A percentile compares a stretch with the other conserved stretches of the same genome.
Evolutionary conservation across 1,284 basidiomycete genomes (phyloP).

Genomic region (Austroboletus novae-zelandiae): DNA sequence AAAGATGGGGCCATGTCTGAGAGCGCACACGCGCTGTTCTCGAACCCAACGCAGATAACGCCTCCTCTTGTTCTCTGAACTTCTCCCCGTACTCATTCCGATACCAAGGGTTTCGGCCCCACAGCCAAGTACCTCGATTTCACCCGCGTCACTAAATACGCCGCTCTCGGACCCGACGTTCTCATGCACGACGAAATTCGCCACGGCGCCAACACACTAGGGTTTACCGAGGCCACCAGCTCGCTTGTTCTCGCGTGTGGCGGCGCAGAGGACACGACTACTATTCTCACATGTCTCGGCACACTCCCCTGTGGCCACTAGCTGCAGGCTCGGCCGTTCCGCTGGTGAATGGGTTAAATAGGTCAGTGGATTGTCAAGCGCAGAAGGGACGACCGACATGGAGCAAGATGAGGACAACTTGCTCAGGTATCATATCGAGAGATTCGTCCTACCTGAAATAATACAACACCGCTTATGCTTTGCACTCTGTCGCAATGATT

Average conservation of each 20-base stretch:
- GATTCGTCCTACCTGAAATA: slow-evolving; percentile 35
- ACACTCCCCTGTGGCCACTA: slow-evolving; percentile 62
- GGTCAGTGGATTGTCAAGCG: slow-evolving; percentile 41
- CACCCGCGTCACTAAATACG: slow-evolving; percentile 54
- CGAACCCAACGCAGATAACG: slow-evolving; percentile 63
- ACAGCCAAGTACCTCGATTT: slow-evolving; percentile 56
- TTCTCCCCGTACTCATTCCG: background rate
- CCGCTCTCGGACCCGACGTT: slow-evolving; percentile 66
- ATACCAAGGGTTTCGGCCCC: slow-evolving; percentile 54
- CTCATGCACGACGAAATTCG: slow-evolving; percentile 60
- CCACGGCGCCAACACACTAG: slow-evolving; percentile 43
- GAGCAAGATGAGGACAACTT: slow-evolving; percentile 46
- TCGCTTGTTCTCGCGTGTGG: slow-evolving; percentile 46
- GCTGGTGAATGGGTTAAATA: slow-evolving; percentile 52
- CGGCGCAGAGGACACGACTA: slow-evolving; percentile 54
- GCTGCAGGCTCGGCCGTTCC: slow-evolving; percentile 59
- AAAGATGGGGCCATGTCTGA: slow-evolving; percentile 48
- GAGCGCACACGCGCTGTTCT: slow-evolving; percentile 58
- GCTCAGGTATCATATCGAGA: slow-evolving; percentile 57
- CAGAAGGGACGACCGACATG: slow-evolving; percentile 43
- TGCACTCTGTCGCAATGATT: no score
- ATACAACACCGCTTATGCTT: background rate
- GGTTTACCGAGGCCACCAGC: slow-evolving; percentile 51
- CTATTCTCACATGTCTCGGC: slow-evolving; percentile 45
- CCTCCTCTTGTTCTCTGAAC: no score